Conservation (phyloP, 176 grass and related monocot species). For the Chloris gayana region DNA sequence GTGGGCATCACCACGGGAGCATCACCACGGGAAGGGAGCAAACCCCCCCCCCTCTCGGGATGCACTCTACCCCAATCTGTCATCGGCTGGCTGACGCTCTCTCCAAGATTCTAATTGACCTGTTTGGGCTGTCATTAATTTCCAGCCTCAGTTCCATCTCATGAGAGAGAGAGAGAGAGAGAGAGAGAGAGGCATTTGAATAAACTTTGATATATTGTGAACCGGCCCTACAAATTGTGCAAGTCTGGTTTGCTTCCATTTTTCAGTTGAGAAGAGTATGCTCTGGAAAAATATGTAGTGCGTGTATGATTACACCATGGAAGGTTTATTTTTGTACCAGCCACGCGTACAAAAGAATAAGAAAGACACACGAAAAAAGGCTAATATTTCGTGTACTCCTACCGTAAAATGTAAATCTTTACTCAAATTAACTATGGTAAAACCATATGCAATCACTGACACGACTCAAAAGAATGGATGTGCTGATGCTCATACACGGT, state of each 20-base stretch:
- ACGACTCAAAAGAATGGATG: conserved; percentile 13
- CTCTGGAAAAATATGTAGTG: neutral
- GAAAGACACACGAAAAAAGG: conserved; percentile 13
- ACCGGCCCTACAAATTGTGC: neutral
- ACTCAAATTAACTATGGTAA: conserved; percentile 35
- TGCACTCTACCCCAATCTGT: neutral
- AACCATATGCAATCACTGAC: conserved; percentile 36
- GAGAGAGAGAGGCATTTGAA: neutral
- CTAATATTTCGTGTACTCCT: conserved; percentile 17
- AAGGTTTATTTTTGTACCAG: conserved; percentile 55
- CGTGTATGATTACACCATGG: conserved; percentile 20
- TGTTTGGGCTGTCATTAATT: neutral
- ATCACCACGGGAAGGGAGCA: neutral
- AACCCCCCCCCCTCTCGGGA: conserved; percentile 4
- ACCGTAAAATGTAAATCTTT: conserved; percentile 33
- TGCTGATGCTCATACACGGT: conserved; percentile 4
- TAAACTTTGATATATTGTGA: neutral
- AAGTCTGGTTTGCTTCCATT: neutral
- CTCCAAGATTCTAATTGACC: conserved; percentile 37
- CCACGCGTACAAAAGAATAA: conserved; percentile 52
- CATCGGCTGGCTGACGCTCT: conserved; percentile 6
- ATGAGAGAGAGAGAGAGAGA: neutral
- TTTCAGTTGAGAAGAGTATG: neutral
- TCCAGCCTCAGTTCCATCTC: neutral
- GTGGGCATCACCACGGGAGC: conserved; percentile 6